Conservation (phyloP, 2,329 filamentous ascomycete species). For the Colletotrichum navitas region DNA sequence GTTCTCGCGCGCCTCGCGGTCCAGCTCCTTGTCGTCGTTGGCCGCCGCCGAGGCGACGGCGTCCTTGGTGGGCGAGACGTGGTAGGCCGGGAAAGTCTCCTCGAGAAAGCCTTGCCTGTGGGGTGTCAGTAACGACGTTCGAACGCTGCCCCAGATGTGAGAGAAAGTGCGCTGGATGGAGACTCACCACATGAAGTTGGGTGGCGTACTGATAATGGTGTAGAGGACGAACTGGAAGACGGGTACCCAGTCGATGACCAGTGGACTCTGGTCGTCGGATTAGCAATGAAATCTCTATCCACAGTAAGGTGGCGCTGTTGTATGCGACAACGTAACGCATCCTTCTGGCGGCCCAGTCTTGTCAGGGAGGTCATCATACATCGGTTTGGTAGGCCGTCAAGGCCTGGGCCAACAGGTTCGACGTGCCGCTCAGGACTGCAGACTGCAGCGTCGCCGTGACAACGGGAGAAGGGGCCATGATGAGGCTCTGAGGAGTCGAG, state of each 20-base stretch:
- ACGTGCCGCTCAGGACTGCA: conserved; percentile 72
- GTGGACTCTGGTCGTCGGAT: conserved; percentile 60
- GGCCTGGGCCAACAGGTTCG: conserved; percentile 80
- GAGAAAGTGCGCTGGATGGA: neutral
- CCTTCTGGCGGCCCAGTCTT: neutral
- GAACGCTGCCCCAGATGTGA: neutral
- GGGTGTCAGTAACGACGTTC: conserved; percentile 9
- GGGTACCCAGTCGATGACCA: conserved; percentile 74
- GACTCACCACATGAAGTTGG: conserved; percentile 83
- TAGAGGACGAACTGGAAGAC: conserved; percentile 84
- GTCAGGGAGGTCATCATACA: conserved; percentile 57
- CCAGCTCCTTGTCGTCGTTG: conserved; percentile 57
- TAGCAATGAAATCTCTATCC: conserved; percentile 2
- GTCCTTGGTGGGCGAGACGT: conserved; percentile 55
- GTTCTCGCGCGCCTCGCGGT: conserved; percentile 52
- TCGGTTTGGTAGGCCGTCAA: conserved; percentile 72
- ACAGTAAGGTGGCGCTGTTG: neutral
- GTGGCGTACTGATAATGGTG: conserved; percentile 79
- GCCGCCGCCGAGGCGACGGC: conserved; percentile 56
- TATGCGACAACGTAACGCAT: neutral
- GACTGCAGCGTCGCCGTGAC: conserved; percentile 74
- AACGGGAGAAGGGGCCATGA: conserved; percentile 63
- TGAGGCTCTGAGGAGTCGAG: neutral
- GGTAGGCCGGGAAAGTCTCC: conserved; percentile 76
- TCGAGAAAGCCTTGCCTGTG: conserved; percentile 81